Evolutionary conservation across 2,329 filamentous ascomycete genomes (phyloP), one percentile per base, ranked within the genome.

Genomic region (Penicillium janthinellum): DNA sequence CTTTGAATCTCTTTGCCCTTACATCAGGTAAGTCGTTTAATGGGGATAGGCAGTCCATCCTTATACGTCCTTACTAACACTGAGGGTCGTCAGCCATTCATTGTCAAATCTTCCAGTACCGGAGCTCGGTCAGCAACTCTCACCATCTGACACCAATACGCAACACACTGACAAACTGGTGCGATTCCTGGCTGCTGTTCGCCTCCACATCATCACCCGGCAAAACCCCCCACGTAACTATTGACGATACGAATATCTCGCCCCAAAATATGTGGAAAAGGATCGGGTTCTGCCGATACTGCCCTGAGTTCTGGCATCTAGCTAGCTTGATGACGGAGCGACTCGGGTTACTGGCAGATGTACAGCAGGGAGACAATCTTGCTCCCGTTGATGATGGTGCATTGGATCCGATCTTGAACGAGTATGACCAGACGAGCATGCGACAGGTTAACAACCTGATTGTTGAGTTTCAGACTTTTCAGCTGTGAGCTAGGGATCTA

Each of bases 371-470:
- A 10, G 57, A 44, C 49, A 58, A 58, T 8, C 14, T 57, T 20
- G 49, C 44, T 5, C 48, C 49, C 20, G 37, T 59, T 34, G 57
- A 57, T 7, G 54, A 65, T 37, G 58, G 64, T 1, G 57, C 61
- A 0, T 22, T 64, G 25, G 70, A 74, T 51, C 70, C 72, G 7
- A 73, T 77, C 17, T 58, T 76, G 34, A 65, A 69, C 38, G 67
- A 75, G 59, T 77, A 76, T 60, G 75, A 77, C 57, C 73, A 78
- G 56, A 77, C 75, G 0, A 77, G 75, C 57, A 77, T 77, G 75
- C 69, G 71, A 5, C 75, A 78, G 56, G 70, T 77, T 11, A 77
- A 77, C 55, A 71, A 75, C 42, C 60, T 77, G n/a, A 77, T 77
- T 22, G 68, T 68, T 44, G 70, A 69, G 1, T 76, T 77, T 54